A percentile compares a stretch with the other conserved stretches of the same genome.
phyloP scores from a whole-genome alignment of 2,329 filamentous ascomycete species.

The Colletotrichum caudatum region DNA sequence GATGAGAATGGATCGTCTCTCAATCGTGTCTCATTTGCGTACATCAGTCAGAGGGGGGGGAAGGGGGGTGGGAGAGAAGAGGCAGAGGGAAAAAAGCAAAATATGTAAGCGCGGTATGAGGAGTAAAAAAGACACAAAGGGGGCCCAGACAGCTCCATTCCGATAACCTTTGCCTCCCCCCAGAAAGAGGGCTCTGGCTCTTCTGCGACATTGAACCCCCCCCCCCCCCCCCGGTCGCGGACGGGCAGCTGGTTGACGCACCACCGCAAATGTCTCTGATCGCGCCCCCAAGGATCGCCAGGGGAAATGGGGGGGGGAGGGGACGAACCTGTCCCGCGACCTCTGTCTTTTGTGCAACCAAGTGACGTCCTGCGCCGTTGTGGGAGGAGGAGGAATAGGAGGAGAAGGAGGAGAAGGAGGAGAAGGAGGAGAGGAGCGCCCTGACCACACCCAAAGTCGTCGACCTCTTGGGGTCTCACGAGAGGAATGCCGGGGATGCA shows the following conservation, averaged over 20 bases:
- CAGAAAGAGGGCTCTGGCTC: neutral
- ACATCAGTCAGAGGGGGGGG: neutral
- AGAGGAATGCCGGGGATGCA: neutral
- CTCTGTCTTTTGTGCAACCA: conserved; percentile 3
- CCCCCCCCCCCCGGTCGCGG: conserved; percentile 37
- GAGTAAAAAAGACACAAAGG: conserved; percentile 3
- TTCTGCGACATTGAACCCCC: conserved; percentile 13
- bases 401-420: neutral
- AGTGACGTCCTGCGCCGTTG: conserved; percentile 2
- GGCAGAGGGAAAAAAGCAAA: neutral
- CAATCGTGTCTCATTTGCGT: conserved; percentile 12
- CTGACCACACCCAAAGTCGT: conserved; percentile 36
- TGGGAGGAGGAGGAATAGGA: too few species aligned
- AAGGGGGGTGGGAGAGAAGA: neutral
- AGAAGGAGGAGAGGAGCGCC: neutral
- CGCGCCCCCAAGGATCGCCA: conserved; percentile 32
- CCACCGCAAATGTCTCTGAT: conserved; percentile 27
- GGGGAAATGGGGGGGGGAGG: conserved; percentile 3
- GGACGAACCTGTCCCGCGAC: neutral
- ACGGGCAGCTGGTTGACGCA: conserved; percentile 25
- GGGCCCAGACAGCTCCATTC: conserved; percentile 19
- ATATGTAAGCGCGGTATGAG: neutral
- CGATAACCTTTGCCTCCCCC: neutral
- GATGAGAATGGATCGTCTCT: conserved; percentile 6
- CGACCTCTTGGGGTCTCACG: neutral